Conservation (phyloP, 139 green algal species). For the Bryopsis sp. region DNA sequence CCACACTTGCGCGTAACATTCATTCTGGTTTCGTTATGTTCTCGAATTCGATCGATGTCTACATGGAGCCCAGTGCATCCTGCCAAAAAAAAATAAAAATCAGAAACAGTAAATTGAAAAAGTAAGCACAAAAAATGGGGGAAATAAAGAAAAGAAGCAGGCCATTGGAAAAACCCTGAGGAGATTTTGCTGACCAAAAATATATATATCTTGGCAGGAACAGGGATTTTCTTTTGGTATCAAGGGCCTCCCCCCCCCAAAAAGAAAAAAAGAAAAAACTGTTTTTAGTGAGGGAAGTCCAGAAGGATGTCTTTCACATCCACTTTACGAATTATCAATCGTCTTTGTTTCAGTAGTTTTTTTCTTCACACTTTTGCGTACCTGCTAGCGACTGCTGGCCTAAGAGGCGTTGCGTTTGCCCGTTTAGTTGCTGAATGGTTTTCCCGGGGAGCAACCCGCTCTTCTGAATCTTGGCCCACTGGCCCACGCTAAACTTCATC, state of each 20-base stretch:
- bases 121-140: too few relatives aligned
- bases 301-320: too few relatives aligned
- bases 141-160: too few relatives aligned
- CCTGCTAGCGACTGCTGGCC: constrained; percentile 78
- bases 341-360: background rate
- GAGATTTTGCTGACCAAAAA: too few relatives aligned
- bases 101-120: too few relatives aligned
- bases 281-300: too few relatives aligned
- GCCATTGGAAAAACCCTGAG: too few relatives aligned
- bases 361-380: constrained; percentile 9
- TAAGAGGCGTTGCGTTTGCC: constrained; percentile 77
- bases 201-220: too few relatives aligned
- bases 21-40: constrained; percentile 51
- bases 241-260: too few relatives aligned
- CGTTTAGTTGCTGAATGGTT: constrained; percentile 81
- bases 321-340: too few relatives aligned
- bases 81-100: constrained; percentile 22
- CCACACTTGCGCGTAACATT: constrained; percentile 5
- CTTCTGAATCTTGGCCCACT: constrained; percentile 77
- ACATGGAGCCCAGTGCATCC: constrained; percentile 55
- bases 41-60: constrained; percentile 69
- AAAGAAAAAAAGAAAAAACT: too few relatives aligned
- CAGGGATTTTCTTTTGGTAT: too few relatives aligned
- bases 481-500: constrained; percentile 75
- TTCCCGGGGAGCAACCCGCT: constrained; percentile 78